A percentile compares a stretch with the other conserved stretches of the same genome.
Evolutionary conservation across 2,329 filamentous ascomycete genomes (phyloP).

Genomic region (Aspergillus fumigatiaffinis): DNA sequence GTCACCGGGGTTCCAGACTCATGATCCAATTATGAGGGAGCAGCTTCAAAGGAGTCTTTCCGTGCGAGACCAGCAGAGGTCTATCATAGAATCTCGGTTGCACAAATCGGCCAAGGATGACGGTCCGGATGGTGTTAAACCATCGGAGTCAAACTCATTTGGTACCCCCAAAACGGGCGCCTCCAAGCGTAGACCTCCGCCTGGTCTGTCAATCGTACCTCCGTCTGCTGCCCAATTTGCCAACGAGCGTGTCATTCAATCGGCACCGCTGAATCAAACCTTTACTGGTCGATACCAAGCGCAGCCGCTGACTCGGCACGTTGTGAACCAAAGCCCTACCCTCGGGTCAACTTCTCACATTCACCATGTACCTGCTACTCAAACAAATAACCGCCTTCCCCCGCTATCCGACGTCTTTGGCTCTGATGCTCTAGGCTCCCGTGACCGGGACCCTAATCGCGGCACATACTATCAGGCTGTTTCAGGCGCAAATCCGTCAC

Average conservation of each 20-base stretch:
- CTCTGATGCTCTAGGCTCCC: conserved; percentile 60
- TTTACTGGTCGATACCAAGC: conserved; percentile 87
- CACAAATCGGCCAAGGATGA: conserved; percentile 84
- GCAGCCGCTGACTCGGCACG: conserved; percentile 70
- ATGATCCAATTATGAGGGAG: conserved; percentile 94
- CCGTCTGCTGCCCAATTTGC: conserved; percentile 90
- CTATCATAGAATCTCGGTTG: conserved; percentile 86
- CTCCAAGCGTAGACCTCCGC: conserved; percentile 60
- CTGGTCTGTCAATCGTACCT: conserved; percentile 89
- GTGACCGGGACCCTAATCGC: conserved; percentile 33
- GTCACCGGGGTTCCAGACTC: conserved; percentile 91
- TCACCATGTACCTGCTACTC: conserved; percentile 80
- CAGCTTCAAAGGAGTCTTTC: conserved; percentile 91
- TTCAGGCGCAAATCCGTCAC: conserved; percentile 61
- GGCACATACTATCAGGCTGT: conserved; percentile 49
- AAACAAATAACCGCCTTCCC: conserved; percentile 87
- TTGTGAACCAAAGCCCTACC: conserved; percentile 76
- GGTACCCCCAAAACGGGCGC: conserved; percentile 39
- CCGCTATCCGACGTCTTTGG: conserved; percentile 95
- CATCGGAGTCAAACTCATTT: conserved; percentile 46
- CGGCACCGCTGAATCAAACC: conserved; percentile 87
- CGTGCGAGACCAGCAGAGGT: conserved; percentile 87
- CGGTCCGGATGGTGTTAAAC: conserved; percentile 56
- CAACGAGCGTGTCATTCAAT: conserved; percentile 93
- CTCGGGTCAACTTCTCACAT: conserved; percentile 83